Evolutionary conservation across 768 basidiomycete genomes (phyloP), one percentile per base, ranked within the genome.

Genomic region (Scleroderma bovista): DNA sequence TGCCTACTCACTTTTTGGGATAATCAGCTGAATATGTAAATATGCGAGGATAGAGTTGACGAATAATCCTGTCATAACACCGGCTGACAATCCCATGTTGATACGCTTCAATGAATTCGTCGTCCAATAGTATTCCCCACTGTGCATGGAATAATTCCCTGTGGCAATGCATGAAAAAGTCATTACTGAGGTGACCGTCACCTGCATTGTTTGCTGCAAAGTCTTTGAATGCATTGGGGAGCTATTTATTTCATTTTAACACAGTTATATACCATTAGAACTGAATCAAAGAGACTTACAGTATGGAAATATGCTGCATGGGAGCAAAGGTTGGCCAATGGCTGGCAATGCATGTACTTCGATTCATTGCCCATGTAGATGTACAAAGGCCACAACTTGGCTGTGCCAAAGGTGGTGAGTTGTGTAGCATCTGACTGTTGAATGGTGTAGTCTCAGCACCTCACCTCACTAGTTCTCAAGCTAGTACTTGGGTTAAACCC

Each of bases 1-100:
- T 29, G 26, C 4, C 9, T 4, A 57, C 59, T 29, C 37, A 69
- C 69, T 70, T 70, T 45, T 70, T 69, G 1, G 65, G 68, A 45
- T 69, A 69, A 42, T 69, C 63, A 2, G 68, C 63, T 19, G 61
- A 59, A 43, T 68, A 67, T 1, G 65, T 64, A 24, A 67, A 59
- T 2, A 69, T 53, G 4, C 55, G 46, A 10, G 59, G 59, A 44
- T 57, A 69, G 5, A 58, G 33, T 10, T 26, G 32, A 11, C 33
- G 17, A 12, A 40, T 19, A 1, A 59, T 15, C 1, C 57, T 48
- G 38, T 58, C 53, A 9, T 3, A 58, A 40, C n/a, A 59, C 39
- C 4, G n/a, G n/a, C n/a, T n/a, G n/a, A n/a, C n/a, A n/a, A 58
- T 51, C 2, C 57, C 50, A 31, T 57, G 51, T n/a, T 41, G 20